Conservation (phyloP, 129 eudicot genomes). For the Flaveria robusta region DNA sequence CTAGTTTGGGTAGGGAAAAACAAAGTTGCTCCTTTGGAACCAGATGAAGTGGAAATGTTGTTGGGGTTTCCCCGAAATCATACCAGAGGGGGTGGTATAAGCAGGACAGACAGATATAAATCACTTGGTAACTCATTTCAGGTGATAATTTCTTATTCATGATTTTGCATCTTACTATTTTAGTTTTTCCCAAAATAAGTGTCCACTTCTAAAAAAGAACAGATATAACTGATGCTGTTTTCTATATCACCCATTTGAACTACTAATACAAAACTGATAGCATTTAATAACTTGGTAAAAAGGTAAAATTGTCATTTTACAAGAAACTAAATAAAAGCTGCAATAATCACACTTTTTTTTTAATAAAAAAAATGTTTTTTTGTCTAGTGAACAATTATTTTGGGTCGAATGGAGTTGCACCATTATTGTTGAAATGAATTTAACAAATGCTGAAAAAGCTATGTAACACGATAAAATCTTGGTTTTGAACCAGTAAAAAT, state of each 20-base stretch:
- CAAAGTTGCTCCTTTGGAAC: constrained; percentile 81
- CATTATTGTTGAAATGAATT: not conserved
- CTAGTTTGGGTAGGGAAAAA: constrained; percentile 92
- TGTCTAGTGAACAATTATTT: not conserved
- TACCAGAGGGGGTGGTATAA: constrained; percentile 90
- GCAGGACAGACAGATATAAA: constrained; percentile 81
- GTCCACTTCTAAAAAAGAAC: not conserved
- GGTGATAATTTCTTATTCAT: constrained; percentile 44
- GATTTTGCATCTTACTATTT: not conserved
- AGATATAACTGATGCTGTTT: not conserved
- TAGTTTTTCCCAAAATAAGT: constrained; percentile 3
- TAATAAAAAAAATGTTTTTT: not conserved
- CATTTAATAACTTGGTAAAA: not conserved
- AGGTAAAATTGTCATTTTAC: not conserved
- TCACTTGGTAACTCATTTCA: constrained; percentile 94
- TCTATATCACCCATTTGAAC: not conserved
- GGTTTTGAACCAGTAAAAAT: not conserved
- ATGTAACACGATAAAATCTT: not conserved
- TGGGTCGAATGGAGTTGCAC: not conserved
- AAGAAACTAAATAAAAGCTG: not conserved
- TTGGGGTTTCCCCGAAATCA: constrained; percentile 89
- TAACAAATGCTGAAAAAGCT: not conserved
- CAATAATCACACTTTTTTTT: not conserved
- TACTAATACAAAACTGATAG: not conserved
- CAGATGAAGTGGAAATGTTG: constrained; percentile 80